phyloP scores from a whole-genome alignment of 306 rosid genomes.

The Acacia acuminata region DNA sequence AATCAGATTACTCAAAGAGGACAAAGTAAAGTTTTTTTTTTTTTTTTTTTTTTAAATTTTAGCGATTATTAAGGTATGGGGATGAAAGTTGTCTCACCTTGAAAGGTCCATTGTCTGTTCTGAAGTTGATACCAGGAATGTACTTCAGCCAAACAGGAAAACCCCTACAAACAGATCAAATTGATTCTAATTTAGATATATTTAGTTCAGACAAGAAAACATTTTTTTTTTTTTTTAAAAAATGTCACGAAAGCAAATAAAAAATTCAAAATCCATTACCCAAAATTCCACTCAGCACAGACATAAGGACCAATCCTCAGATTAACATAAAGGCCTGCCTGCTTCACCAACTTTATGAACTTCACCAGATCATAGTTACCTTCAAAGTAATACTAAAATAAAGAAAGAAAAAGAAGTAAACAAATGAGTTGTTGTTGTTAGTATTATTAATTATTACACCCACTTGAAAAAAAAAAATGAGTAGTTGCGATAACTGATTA shows the following conservation, averaged over 20 bases:
- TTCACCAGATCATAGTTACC: slow-evolving; percentile 94
- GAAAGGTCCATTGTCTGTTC: slow-evolving; percentile 92
- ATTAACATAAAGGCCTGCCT: slow-evolving; percentile 89
- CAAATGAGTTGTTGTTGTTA: neutral
- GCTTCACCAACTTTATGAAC: slow-evolving; percentile 83
- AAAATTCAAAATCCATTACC: slow-evolving; percentile 49
- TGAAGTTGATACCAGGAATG: slow-evolving; percentile 88
- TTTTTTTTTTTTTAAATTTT: neutral
- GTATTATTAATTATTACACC: neutral
- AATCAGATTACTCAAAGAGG: slow-evolving; percentile 9
- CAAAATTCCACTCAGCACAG: slow-evolving; percentile 99
- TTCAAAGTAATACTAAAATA: slow-evolving; percentile 83
- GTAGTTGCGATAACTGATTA: slow-evolving; percentile 38
- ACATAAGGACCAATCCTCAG: slow-evolving; percentile 99
- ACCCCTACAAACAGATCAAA: slow-evolving; percentile 62
- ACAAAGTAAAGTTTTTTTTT: neutral
- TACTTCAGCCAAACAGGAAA: slow-evolving; percentile 99
- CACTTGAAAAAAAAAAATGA: slow-evolving; percentile 3
- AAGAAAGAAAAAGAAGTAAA: neutral
- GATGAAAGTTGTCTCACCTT: slow-evolving; percentile 56
- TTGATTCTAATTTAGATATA: slow-evolving; percentile 13
- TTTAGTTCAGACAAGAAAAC: slow-evolving; percentile 22
- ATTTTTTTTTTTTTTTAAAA: neutral
- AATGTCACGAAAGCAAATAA: slow-evolving; percentile 1
- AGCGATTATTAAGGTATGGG: neutral